A percentile compares a stretch with the other conserved stretches of the same genome.
Evolutionary conservation across 1,284 basidiomycete species (phyloP).

Genomic region (Cryptococcus sp.): DNA sequence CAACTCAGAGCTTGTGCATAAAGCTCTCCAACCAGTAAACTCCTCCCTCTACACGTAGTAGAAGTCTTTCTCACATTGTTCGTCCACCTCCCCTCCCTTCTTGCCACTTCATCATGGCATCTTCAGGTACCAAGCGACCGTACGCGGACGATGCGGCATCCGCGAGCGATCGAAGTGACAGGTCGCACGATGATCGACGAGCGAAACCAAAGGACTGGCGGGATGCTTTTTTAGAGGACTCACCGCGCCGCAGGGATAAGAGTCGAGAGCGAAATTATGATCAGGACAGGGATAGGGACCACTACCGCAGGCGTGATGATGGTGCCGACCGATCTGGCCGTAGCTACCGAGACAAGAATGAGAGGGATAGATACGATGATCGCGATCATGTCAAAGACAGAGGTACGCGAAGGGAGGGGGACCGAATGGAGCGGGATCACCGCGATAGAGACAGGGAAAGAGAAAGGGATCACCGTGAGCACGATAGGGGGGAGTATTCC

Average conservation of each 20-base stretch:
- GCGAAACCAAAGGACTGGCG: slow-evolving; percentile 68
- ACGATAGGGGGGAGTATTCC: slow-evolving; percentile 29
- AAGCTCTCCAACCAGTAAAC: slow-evolving; percentile 19
- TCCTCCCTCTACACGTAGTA: slow-evolving; percentile 7
- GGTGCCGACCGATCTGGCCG: slow-evolving; percentile 8
- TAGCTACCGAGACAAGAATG: slow-evolving; percentile 7
- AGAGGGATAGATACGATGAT: slow-evolving; percentile 12
- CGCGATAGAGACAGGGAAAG: slow-evolving; percentile 16
- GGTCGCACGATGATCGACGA: slow-evolving; percentile 58
- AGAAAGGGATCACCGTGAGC: slow-evolving; percentile 34
- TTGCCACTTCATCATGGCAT: slow-evolving; percentile 18
- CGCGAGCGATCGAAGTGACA: slow-evolving; percentile 18
- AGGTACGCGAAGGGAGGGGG: slow-evolving; percentile 5
- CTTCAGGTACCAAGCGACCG: slow-evolving; percentile 37
- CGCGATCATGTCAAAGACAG: slow-evolving; percentile 1
- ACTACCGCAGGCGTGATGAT: slow-evolving; percentile 12
- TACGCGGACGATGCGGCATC: slow-evolving; percentile 49
- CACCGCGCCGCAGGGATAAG: slow-evolving; percentile 47
- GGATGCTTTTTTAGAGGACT: slow-evolving; percentile 62
- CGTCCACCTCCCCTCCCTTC: slow-evolving; percentile 5
- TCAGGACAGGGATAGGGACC: slow-evolving; percentile 23
- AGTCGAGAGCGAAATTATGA: slow-evolving; percentile 38
- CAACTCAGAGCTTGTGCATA: not conserved
- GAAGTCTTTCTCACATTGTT: slow-evolving; percentile 29
- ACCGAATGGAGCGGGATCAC: slow-evolving; percentile 6